Evolutionary conservation across 2,329 filamentous ascomycete species (phyloP).

Genomic region (Hypomyces perniciosus): DNA sequence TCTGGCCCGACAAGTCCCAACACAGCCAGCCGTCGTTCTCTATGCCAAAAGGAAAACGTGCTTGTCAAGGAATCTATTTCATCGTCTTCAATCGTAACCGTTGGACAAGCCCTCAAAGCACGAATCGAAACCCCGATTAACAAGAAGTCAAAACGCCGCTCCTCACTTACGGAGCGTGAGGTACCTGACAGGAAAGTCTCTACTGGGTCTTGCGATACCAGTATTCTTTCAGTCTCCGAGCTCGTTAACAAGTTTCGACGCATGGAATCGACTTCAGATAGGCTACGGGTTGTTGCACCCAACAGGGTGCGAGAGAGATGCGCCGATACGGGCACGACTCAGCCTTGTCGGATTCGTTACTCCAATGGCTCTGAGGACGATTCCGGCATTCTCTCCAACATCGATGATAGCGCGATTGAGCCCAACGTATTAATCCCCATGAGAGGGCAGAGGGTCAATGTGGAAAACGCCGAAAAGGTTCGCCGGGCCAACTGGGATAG

Average conservation of each 20-base stretch:
- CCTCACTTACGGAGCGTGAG: neutral
- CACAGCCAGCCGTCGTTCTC: no score
- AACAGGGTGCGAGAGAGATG: neutral
- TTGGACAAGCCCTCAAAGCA: no score
- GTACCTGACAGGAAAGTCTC: neutral
- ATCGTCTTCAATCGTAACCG: no score
- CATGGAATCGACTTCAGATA: slow-evolving; percentile 14
- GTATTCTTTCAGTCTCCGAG: slow-evolving; percentile 19
- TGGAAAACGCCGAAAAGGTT: neutral
- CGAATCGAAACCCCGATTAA: no score
- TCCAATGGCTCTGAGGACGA: slow-evolving; percentile 11
- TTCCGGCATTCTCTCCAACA: neutral
- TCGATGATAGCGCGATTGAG: neutral
- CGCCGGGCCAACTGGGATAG: neutral
- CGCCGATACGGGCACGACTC: neutral
- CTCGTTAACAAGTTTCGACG: slow-evolving; percentile 21
- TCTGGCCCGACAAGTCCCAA: no score
- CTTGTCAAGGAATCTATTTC: no score
- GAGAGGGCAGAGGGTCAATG: neutral
- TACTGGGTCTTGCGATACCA: slow-evolving; percentile 5
- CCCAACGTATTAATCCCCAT: neutral
- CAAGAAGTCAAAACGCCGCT: neutral
- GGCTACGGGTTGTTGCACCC: neutral
- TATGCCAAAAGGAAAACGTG: no score
- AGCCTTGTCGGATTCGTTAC: slow-evolving; percentile 10